Base-by-base conservation (phyloP, 208 protist genomes). In the Crithidia sp. region DNA sequence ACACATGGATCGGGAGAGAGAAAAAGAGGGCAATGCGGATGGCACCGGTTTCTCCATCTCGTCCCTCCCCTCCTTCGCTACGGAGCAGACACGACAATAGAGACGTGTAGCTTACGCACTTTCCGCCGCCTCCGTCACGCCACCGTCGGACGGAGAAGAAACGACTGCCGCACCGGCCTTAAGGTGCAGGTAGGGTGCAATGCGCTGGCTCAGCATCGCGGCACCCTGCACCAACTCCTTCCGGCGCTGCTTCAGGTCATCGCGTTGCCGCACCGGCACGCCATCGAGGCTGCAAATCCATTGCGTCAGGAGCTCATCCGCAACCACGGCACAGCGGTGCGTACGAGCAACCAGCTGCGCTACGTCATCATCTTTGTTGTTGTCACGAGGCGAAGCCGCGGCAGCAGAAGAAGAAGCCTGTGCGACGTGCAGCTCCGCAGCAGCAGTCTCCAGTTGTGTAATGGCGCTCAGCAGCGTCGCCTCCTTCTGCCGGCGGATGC, bases 261-360 rank as follows among this genome's bases (percentile, higher is more conserved):
- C 53, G 5, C 74, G 76, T 12, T 81, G 72, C 3, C 80, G 71
- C 10, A 93, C 88, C 14, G 90, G 90, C 12, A 82, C 74, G 6
- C 84, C 71, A 63, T 92, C 86, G 2, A 95, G 64, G 47, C 82
- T 77, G 13, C 79, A 76, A 12, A 95, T 78, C 57, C 83, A 89
- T 67, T 91, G 86, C 47, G 90, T 93, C 28, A 95, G 84, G 10
- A 91, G 74, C 76, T 95, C 90, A 76, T 92, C 88, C 12, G 85
- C 83, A 52, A 86, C 71, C 17, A 84, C 54, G 3, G 82, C 84
- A 10, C 78, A 71, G n/a, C 55, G 64, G 17, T 80, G 41, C 55
- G 91, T 63, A 37, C 63, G 62, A 12, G 54, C 52, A n/a, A 61
- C 19, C 12, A 83, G 50, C 40, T 81, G 52, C 10, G 52, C 73